Evolutionary conservation across 306 rosid species (phyloP).

Genomic region (Glycine latifolia): DNA sequence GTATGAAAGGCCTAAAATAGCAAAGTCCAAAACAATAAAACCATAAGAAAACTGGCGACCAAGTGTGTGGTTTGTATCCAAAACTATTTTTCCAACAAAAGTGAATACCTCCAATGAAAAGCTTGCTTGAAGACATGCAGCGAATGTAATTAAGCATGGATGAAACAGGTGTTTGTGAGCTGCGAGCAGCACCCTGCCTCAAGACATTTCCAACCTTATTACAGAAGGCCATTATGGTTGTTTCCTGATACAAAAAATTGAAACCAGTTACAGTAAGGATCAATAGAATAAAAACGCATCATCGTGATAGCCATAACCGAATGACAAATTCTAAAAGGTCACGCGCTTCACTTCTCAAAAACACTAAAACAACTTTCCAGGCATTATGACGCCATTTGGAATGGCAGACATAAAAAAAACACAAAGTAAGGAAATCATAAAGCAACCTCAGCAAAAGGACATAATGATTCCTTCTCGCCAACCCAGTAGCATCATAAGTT

Average conservation of each 20-base stretch:
- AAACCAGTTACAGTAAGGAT: not conserved
- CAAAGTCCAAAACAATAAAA: not conserved
- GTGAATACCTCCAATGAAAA: slow-evolving; percentile 77
- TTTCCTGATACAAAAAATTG: slow-evolving; percentile 17
- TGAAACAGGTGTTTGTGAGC: slow-evolving; percentile 55
- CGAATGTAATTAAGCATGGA: slow-evolving; percentile 74
- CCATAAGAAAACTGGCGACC: not conserved
- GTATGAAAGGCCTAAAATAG: slow-evolving; percentile 70
- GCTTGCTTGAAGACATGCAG: slow-evolving; percentile 82
- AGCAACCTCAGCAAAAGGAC: not conserved
- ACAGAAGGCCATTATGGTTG: slow-evolving; percentile 58
- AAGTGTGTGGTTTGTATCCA: too few relatives aligned
- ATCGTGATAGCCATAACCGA: not conserved
- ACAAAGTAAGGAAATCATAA: not conserved
- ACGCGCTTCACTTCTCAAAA: not conserved
- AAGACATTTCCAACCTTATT: slow-evolving; percentile 65
- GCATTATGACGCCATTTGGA: not conserved
- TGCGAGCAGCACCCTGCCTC: slow-evolving; percentile 63
- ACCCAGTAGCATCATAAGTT: not conserved
- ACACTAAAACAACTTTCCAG: not conserved
- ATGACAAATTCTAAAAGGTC: not conserved
- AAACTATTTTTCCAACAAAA: too few relatives aligned
- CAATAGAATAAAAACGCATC: not conserved
- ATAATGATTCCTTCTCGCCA: too few relatives aligned
- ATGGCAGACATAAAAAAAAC: too few relatives aligned